Base-by-base conservation (phyloP, 352 stramenopile genomes). In the Phytophthora citricola region DNA sequence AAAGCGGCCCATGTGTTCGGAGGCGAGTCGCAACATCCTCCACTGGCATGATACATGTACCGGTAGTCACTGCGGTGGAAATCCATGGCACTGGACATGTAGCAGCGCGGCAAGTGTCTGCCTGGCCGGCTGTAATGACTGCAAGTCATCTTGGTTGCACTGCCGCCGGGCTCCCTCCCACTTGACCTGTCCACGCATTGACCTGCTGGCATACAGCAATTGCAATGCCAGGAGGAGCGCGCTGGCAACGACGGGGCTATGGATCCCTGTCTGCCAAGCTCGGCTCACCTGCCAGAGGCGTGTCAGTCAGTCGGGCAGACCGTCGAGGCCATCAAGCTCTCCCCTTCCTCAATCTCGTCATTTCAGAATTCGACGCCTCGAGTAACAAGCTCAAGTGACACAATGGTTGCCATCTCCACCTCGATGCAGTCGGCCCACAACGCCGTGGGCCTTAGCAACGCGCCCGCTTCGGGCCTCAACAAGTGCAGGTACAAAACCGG, bases 401-500 rank as follows among this genome's bases (percentile, higher is more conserved):
- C 41, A 44, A 76, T 76, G 71, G 71, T 76, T 43, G 58, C 63
- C 48, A 66, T 54, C 45, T 69, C 71, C 34, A 51, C 57, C n/a
- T 58, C 54, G 12, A 65, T 44, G 24, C 51, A 58, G 31, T 74
- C 71, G 43, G 15, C 51, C 17, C 31, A 70, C 20, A 26, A 45
- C 27, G 17, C 22, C 3, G 40, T 69, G 14, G 71, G 71, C 7
- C 62, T 78, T n/a, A 41, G 11, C 26, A 63, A 54, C 14, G 24
- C 49, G 3, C 45, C 59, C 15, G 34, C 60, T 9, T 56, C 52
- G 12, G 48, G 61, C 5, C 12, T 47, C 32, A 78, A 59, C 57
- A 83, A 79, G 54, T 96, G 88, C 75, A 76, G 86, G 46, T 96
- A 96, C 83, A 93, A 94, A 75, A 96, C 88, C 7, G 88, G 88